Evolutionary conservation across 2,329 filamentous ascomycete species (phyloP).

Genomic region (Xylaria sp.): DNA sequence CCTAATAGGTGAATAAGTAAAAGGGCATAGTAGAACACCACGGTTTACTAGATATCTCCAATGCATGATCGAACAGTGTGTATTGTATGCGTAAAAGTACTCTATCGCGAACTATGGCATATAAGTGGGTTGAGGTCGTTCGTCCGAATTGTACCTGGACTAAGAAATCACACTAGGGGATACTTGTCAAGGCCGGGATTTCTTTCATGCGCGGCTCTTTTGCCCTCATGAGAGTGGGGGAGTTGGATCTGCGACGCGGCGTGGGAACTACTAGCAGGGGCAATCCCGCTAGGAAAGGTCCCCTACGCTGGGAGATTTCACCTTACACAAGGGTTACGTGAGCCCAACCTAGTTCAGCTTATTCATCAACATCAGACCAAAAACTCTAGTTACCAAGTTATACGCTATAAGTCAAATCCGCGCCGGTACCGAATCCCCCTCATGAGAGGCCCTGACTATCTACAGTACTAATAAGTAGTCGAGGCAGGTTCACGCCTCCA

Average conservation of each 20-base stretch:
- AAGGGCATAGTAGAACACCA: too few relatives aligned
- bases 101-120: too few relatives aligned
- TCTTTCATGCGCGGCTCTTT: slow-evolving; percentile 33
- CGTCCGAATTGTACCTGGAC: background rate
- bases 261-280: slow-evolving; percentile 28
- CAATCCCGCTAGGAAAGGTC: slow-evolving; percentile 10
- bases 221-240: slow-evolving; percentile 27
- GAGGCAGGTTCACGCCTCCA: background rate
- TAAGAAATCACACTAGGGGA: background rate
- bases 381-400: background rate
- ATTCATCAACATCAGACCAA: background rate
- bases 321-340: slow-evolving; percentile 8
- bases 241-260: slow-evolving; percentile 30
- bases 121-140: background rate
- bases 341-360: background rate
- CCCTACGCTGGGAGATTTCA: slow-evolving; percentile 10
- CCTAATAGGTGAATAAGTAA: too few relatives aligned
- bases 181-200: background rate
- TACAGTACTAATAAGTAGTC: background rate
- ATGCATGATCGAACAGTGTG: too few relatives aligned
- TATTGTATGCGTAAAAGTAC: too few relatives aligned
- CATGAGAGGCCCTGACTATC: background rate
- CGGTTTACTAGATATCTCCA: too few relatives aligned
- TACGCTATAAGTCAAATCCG: background rate
- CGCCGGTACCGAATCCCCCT: background rate